A percentile compares a stretch with the other conserved stretches of the same genome.
These are phyloP conservation scores for Termitomyces bulborhizus DNA, from an alignment of 768 basidiomycete species.

Conservation along the genomic window DNA sequence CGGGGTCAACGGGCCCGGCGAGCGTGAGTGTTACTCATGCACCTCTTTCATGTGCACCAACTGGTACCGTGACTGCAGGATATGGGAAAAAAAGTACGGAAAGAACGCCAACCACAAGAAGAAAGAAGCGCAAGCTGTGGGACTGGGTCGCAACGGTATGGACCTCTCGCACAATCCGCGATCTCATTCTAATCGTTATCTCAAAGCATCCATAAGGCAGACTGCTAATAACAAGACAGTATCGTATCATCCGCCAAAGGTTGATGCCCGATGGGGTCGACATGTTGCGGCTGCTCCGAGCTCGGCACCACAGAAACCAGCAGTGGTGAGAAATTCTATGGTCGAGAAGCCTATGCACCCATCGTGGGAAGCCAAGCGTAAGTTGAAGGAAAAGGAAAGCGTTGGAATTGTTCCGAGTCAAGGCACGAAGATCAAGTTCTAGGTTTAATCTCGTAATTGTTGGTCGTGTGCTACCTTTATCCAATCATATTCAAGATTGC, in stretches of 20 bases:
- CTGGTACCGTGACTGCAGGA: conserved; percentile 43
- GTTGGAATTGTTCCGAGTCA: conserved; percentile 58
- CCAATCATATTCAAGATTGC: background rate
- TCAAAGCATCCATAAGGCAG: background rate
- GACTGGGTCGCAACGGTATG: background rate
- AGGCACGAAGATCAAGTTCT: conserved; percentile 83
- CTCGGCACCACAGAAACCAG: conserved; percentile 1
- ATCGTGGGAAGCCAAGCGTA: conserved; percentile 93
- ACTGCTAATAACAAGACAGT: conserved; percentile 7
- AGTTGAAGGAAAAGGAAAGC: conserved; percentile 64
- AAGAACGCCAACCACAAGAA: conserved; percentile 88
- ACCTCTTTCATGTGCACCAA: background rate
- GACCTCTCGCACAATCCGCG: background rate
- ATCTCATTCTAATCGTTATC: background rate
- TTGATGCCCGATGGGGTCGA: conserved; percentile 22
- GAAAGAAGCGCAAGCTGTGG: conserved; percentile 34
- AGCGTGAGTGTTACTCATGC: conserved; percentile 58
- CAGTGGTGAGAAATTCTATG: background rate
- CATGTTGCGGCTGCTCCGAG: conserved; percentile 12
- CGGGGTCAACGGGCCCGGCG: conserved; percentile 90
- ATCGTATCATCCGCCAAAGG: conserved; percentile 16
- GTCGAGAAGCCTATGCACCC: conserved; percentile 66
- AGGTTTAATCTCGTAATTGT: background rate
- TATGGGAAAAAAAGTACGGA: conserved; percentile 98
- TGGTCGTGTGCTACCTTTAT: conserved; percentile 10